Percentiles rank a stretch among this genome's conserved stretches.
Conservation (phyloP, 108 stramenopile genomes). For the Skeletonema potamos region DNA sequence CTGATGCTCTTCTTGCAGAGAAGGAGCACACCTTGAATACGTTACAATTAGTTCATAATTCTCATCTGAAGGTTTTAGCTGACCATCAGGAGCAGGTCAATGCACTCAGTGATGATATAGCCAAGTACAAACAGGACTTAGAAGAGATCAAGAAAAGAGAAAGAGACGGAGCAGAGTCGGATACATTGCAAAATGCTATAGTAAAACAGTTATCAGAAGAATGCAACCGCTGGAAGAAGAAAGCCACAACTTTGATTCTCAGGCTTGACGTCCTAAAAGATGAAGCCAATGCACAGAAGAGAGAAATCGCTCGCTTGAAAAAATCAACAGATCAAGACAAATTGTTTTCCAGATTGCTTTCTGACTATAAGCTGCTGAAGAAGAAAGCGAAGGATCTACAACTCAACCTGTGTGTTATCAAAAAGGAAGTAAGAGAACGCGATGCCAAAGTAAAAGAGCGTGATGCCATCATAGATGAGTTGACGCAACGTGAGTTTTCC, state of each 20-base stretch:
- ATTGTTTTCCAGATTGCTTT: background rate
- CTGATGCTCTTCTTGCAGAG: background rate
- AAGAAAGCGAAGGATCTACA: background rate
- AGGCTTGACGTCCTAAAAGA: background rate
- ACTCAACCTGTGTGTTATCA: background rate
- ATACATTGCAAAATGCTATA: background rate
- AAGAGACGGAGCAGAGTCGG: background rate
- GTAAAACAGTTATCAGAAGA: background rate
- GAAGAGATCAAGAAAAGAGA: background rate
- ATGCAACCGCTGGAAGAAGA: background rate
- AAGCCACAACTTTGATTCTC: background rate
- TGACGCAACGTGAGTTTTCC: background rate
- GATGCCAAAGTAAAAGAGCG: background rate
- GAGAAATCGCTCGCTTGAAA: background rate
- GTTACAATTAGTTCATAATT: background rate
- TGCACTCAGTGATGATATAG: background rate
- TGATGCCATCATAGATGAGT: background rate
- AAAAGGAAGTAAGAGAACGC: background rate
- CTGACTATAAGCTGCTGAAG: background rate
- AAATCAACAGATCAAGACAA: background rate
- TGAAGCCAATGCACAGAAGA: background rate
- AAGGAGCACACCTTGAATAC: background rate
- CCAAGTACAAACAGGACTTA: background rate
- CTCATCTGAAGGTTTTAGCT: background rate
- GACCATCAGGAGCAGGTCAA: background rate